phyloP scores from a whole-genome alignment of 2,329 filamentous ascomycete species.

The Drechmeria coniospora region DNA sequence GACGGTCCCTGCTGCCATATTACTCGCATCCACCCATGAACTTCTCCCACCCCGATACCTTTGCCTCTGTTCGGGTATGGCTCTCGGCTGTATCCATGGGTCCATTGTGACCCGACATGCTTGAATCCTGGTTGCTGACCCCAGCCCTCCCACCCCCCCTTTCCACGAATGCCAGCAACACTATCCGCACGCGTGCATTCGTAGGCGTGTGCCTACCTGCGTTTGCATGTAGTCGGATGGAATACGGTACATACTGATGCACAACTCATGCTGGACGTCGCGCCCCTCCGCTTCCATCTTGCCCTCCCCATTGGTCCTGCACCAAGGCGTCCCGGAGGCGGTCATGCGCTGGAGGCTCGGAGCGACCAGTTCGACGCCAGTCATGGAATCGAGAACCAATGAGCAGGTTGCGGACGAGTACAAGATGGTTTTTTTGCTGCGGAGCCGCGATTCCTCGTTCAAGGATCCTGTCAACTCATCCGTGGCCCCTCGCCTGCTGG shows the following conservation, averaged over 20 bases:
- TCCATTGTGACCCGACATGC: slow-evolving; percentile 1
- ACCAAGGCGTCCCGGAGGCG: slow-evolving; percentile 25
- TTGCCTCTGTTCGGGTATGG: background rate
- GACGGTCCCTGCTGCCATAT: background rate
- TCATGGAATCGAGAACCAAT: too few relatives aligned
- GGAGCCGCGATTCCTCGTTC: too few relatives aligned
- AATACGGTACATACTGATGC: too few relatives aligned
- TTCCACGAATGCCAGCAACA: too few relatives aligned
- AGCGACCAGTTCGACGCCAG: too few relatives aligned
- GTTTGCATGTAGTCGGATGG: too few relatives aligned
- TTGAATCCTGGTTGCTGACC: background rate
- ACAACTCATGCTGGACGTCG: too few relatives aligned
- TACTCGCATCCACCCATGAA: background rate
- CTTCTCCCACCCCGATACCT: background rate
- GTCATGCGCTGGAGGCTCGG: slow-evolving; percentile 40
- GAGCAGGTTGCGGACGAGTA: too few relatives aligned
- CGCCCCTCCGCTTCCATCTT: slow-evolving; percentile 11
- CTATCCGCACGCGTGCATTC: background rate
- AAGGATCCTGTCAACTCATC: too few relatives aligned
- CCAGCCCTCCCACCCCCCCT: background rate
- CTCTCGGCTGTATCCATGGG: slow-evolving; percentile 1
- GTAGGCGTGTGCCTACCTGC: background rate
- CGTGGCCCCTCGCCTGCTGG: too few relatives aligned
- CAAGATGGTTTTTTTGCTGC: too few relatives aligned
- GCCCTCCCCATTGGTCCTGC: slow-evolving; percentile 22